These are phyloP conservation scores for Solanum bulbocastanum DNA, from an alignment of 257 asterid genomes.

Conservation along the genomic window DNA sequence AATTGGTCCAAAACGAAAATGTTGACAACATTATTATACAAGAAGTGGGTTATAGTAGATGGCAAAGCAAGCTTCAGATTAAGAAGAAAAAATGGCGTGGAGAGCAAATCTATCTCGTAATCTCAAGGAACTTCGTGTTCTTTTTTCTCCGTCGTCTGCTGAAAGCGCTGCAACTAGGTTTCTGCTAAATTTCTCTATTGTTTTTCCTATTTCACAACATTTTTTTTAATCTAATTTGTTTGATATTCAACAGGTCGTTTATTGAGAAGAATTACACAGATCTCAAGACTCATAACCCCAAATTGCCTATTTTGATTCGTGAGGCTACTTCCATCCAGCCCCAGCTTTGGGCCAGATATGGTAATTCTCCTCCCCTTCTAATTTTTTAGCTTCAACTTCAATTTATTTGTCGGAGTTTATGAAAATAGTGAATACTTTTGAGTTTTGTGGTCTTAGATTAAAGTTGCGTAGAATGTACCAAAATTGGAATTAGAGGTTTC, in stretches of 20 bases:
- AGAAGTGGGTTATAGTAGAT: neutral
- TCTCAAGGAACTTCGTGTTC: slow-evolving; percentile 75
- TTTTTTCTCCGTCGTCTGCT: slow-evolving; percentile 51
- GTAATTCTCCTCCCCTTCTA: slow-evolving; percentile 11
- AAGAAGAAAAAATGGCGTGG: slow-evolving; percentile 57
- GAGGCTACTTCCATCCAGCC: slow-evolving; percentile 72
- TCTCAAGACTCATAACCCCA: slow-evolving; percentile 77
- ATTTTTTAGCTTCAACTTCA: no score
- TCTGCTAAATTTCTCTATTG: no score
- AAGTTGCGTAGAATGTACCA: neutral
- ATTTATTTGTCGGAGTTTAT: no score
- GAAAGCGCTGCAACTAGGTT: slow-evolving; percentile 69
- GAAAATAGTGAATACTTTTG: no score
- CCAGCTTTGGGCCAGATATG: slow-evolving; percentile 96
- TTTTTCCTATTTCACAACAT: neutral
- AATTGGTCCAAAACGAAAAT: neutral
- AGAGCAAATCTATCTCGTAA: slow-evolving; percentile 60
- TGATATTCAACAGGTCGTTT: slow-evolving; percentile 15
- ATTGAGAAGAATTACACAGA: slow-evolving; percentile 73
- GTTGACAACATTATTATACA: neutral
- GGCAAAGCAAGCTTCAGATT: no score
- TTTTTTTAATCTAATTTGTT: neutral
- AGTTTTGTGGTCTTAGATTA: neutral
- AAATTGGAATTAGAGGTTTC: neutral
- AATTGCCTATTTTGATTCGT: slow-evolving; percentile 75